Evolutionary conservation across 306 rosid species (phyloP), one percentile per base, ranked within the genome.

Genomic region (Amphicarpaea edgeworthii): DNA sequence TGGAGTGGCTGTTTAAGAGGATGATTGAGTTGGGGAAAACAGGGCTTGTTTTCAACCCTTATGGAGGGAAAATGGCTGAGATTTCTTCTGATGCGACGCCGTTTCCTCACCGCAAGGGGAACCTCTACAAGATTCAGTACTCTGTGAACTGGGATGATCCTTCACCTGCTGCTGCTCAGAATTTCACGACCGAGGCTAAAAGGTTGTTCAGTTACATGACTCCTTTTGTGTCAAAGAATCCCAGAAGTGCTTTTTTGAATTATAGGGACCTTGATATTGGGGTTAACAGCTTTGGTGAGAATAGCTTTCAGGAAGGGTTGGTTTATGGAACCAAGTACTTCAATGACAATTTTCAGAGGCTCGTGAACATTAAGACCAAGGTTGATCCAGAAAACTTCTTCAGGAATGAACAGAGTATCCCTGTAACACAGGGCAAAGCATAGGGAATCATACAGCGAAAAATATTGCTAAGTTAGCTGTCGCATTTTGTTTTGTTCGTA

Each of bases 211-310:
- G 87, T 67, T 89, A 60, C 72, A 87, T 87, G 96, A 87, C 96
- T 1, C 93, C 88, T 11, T 93, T 80, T 79, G 98, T 93, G 82
- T 89, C 96, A 10, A 86, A 85, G 40, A 81, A 68, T 73, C 87
- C 87, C n/a, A 81, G 87, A 49, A 68, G 85, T 59, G 81, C 87
- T 1, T 84, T 21, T 59, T 4, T 84, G 12, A 93, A 90, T 38
- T 93, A 93, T 12, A 86, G 94, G 21, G 98, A 93, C 63, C 84
- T 93, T 67, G 97, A 93, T 71, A 84, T 93, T 78, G 97, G 97
- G 1, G 8, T 54, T 21, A 93, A 86, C 20, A 45, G 8, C 28
- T 78, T 70, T 23, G 90, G 68, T 30, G 3, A 11, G 41, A 66
- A 78, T 5, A 87, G 89, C 62, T 93, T 45, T 3, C 38, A 81